Evolutionary conservation across 352 stramenopile genomes (phyloP), one percentile per base, ranked within the genome.

Genomic region (Phytophthora macrochlamydospora): DNA sequence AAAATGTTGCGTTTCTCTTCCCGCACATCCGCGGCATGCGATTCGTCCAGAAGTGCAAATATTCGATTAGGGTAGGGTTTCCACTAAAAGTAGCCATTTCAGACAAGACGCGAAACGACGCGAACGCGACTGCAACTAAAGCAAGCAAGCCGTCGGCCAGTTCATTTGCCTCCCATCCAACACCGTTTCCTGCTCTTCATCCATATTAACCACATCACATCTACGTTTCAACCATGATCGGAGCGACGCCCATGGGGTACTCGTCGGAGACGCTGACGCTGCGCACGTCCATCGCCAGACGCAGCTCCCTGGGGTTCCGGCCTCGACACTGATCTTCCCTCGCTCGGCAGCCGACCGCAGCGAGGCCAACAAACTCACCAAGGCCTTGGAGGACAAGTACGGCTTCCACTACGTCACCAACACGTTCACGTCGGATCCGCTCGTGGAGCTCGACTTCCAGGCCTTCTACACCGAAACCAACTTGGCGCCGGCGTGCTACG

Each of bases 341-440:
- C 63, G 79, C 3, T 92, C 83, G n/a, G 81, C 82, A 2, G 72
- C 76, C 7, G 83, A 91, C 38, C 79, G 78, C 9, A 83, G 84
- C 65, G 86, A 92, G 48, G 91, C 81, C 30, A 76, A 77, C 65
- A 90, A 90, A 51, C 66, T 90, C 29, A 85, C 83, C 38, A 69
- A 69, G 29, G 64, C 73, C 9, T 87, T 92, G 79, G 84, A 92
- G 66, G 86, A 94, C 59, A 87, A 84, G 64, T 92, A 89, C 59
- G 86, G 83, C 54, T 94, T 94, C 71, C 82, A 94, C 74, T 94
- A 83, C 57, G 73, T 94, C 54, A 92, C 84, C 40, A 92, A 92
- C 68, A 69, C 75, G 6, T 92, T 94, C 62, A 89, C 77, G 30
- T 59, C 80, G 54, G 73, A 78, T 18, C 71, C 77, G 38, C 62